These are phyloP conservation scores for Solanum sejunctum DNA, from an alignment of 257 asterid genomes.

Conservation along the genomic window DNA sequence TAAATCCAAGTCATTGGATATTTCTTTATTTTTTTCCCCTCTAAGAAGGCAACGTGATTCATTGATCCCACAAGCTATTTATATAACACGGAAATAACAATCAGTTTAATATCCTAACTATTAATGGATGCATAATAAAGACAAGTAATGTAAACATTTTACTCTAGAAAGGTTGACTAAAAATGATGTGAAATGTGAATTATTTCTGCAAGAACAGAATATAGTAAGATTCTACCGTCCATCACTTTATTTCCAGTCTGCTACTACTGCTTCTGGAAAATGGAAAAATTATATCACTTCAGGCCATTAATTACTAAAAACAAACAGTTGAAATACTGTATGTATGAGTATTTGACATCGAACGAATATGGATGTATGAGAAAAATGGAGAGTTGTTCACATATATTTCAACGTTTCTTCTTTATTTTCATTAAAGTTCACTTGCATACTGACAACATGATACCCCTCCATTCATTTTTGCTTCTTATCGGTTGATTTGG, in stretches of 20 bases:
- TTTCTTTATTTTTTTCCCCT: background rate
- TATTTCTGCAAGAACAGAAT: background rate
- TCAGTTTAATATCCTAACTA: background rate
- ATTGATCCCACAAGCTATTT: background rate
- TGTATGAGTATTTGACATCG: background rate
- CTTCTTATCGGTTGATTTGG: too few species aligned
- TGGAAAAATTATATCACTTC: background rate
- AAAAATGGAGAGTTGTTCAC: background rate
- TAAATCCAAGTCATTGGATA: background rate
- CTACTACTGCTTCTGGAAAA: background rate
- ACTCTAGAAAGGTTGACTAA: background rate
- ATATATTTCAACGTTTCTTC: background rate
- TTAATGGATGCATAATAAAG: background rate
- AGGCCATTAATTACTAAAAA: background rate
- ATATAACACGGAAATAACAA: background rate
- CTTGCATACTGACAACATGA: background rate
- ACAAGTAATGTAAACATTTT: background rate
- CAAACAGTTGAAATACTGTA: background rate
- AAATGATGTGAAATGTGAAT: background rate
- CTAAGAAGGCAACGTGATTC: background rate
- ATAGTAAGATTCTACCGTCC: background rate
- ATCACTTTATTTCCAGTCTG: background rate
- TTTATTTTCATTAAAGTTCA: background rate
- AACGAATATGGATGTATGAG: background rate
- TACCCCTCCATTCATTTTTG: background rate